Evolutionary conservation across 2,329 filamentous ascomycete genomes (phyloP).

Genomic region (Hypoxylon sp.): DNA sequence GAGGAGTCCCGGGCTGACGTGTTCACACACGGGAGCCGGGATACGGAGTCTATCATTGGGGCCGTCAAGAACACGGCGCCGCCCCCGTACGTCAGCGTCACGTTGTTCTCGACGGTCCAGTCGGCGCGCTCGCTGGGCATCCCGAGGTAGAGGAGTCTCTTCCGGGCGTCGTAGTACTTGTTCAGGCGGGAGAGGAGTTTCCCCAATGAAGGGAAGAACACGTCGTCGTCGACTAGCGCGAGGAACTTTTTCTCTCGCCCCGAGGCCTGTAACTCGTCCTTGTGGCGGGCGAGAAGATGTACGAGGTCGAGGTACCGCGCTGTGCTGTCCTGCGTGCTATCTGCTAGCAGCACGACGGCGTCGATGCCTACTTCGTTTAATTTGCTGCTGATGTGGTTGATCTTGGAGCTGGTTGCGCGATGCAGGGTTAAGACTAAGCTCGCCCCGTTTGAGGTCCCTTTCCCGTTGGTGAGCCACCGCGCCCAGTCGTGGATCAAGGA

Average conservation of each 20-base stretch:
- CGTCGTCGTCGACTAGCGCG: conserved; percentile 62
- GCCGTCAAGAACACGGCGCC: conserved; percentile 62
- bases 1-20: neutral
- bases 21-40: conserved; percentile 58
- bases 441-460: conserved; percentile 60
- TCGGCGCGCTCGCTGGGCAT: conserved; percentile 62
- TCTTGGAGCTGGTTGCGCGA: conserved; percentile 56
- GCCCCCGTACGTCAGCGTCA: conserved; percentile 61
- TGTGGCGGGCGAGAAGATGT: conserved; percentile 54
- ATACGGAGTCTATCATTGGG: conserved; percentile 55
- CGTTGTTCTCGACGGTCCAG: conserved; percentile 59
- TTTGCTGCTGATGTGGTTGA: conserved; percentile 51
- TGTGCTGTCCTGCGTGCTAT: conserved; percentile 54
- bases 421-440: conserved; percentile 61
- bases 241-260: conserved; percentile 60
- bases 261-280: conserved; percentile 54
- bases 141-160: conserved; percentile 60
- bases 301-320: conserved; percentile 59
- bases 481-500: conserved; percentile 61
- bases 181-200: conserved; percentile 58
- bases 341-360: conserved; percentile 56
- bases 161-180: conserved; percentile 55
- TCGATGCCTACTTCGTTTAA: conserved; percentile 59
- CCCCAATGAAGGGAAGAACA: conserved; percentile 63
- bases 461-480: conserved; percentile 63